Base-by-base conservation (phyloP, 2,329 filamentous ascomycete species). In the Thermochaetoides dissita region DNA sequence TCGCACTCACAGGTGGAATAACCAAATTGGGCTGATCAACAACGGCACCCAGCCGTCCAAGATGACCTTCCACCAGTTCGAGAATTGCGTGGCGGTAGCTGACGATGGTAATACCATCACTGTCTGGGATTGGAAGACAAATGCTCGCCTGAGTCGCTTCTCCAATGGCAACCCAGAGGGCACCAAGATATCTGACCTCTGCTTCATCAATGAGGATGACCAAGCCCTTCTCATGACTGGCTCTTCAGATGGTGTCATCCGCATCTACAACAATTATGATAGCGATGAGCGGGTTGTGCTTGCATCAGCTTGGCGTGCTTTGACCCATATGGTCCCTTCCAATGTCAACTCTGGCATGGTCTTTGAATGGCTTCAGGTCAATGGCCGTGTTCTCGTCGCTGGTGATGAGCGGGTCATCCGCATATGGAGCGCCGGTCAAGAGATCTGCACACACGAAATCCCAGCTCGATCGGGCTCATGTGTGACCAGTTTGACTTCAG, bases 321-420 rank as follows among this genome's bases (percentile, higher is more conserved):
- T 98, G 45, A 94, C 86, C 9, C 86, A 98, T 62, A 82, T 96
- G 58, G 83, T 96, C 6, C 86, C 88, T 4, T 94, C 85, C 59
- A 94, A 89, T 55, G 82, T 88, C 55, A 94, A 94, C 59, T 88
- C 88, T 1, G 91, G 91, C 17, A 81, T 98, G 63, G 89, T 96
- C 28, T 93, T 96, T 58, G 89, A 98, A 60, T 98, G 91, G 91
- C 89, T 96, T 59, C 91, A 98, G 63, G 88, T 93, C n/a, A 85
- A 86, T 52, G 91, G 91, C 7, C 84, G 86, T 46, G 81, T 94
- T 7, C 72, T 98, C n/a, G 91, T 96, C 30, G 91, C 91, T 8
- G 91, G 91, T 36, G 91, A 98, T 58, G 86, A 95, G 41, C 84
- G 91, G 44, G 84, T 95, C 31, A 95, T 98, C 53, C 76, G 88